Evolutionary conservation across 1,284 basidiomycete species (phyloP), one percentile per base, ranked within the genome.

Genomic region (Puccinia novopanici): DNA sequence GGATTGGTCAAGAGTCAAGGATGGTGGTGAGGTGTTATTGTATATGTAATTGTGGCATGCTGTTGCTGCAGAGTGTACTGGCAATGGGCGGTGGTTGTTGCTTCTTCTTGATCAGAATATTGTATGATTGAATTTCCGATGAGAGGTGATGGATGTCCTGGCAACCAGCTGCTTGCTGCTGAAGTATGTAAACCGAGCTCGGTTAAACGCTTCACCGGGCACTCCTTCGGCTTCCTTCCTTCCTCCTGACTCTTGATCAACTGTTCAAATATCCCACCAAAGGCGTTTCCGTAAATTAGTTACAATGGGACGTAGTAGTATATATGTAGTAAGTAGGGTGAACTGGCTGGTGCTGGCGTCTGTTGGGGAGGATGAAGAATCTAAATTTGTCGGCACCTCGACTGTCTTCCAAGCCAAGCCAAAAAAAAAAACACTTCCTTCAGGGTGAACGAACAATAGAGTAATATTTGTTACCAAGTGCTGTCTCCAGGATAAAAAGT

Each of bases 141-240:
- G 40, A 67, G 63, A 67, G 2, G 24, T 13, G 42, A 67, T 45
- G 42, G 40, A 22, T 67, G 22, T 40, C 42, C 63, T 48, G 42
- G 63, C 42, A 67, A 48, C 63, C 6, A 63, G 15, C 30, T 22
- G 42, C n/a, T 67, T 13, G 40, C 40, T 67, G 37, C n/a, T n/a
- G 22, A 67, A 42, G 37, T 37, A 67, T n/a, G 42, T 67, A n/a
- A 6, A 67, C 63, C 63, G 63, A 48, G n/a, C n/a, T 48, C 63
- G 42, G 40, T 67, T 27, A 45, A 67, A 67, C 63, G 27, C 63
- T 42, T 67, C 37, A 27, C 12, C 63, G 52, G 52, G 52, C 52
- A n/a, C 52, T 54, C 40, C 42, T 27, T 27, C 24, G n/a, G n/a
- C 63, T 42, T 17, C 63, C 63, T 22, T 15, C 24, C 63, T 22